phyloP scores from a whole-genome alignment of 257 asterid species.

The Orobanche coerulescens region DNA sequence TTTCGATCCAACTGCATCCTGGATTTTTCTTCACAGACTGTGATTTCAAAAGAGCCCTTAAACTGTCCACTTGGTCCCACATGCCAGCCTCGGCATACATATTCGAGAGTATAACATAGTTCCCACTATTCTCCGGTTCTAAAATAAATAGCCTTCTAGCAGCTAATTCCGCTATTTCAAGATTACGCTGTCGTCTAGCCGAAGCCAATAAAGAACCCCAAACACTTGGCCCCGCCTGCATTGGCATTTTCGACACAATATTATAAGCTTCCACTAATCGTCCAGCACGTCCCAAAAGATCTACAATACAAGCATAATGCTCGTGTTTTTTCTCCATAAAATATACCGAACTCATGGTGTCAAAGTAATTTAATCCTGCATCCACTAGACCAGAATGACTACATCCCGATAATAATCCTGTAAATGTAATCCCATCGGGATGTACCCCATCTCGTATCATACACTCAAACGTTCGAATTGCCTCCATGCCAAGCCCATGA shows the following conservation, averaged over 20 bases:
- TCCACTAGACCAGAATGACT: constrained; percentile 85
- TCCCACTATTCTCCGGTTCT: constrained; percentile 74
- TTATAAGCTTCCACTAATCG: constrained; percentile 62
- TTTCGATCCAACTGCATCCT: constrained; percentile 79
- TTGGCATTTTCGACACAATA: constrained; percentile 50
- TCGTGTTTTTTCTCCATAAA: constrained; percentile 48
- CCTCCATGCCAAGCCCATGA: constrained; percentile 56
- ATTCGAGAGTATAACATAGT: constrained; percentile 59
- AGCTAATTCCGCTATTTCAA: constrained; percentile 76
- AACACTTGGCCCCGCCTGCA: constrained; percentile 64
- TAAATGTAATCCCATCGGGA: constrained; percentile 72
- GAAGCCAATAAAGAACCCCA: constrained; percentile 88
- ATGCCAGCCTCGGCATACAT: constrained; percentile 81
- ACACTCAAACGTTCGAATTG: constrained; percentile 45
- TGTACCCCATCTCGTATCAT: constrained; percentile 50
- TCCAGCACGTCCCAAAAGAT: constrained; percentile 78
- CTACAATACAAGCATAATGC: constrained; percentile 72
- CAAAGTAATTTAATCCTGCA: constrained; percentile 55
- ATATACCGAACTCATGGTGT: constrained; percentile 42
- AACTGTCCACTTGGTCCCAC: constrained; percentile 67
- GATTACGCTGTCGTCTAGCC: constrained; percentile 50
- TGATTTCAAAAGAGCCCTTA: constrained; percentile 44
- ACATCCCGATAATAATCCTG: constrained; percentile 68
- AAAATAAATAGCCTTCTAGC: constrained; percentile 51
- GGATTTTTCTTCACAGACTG: constrained; percentile 61